Evolutionary conservation across 2,329 filamentous ascomycete genomes (phyloP), one percentile per base, ranked within the genome.

Genomic region (Clonostachys byssicola): DNA sequence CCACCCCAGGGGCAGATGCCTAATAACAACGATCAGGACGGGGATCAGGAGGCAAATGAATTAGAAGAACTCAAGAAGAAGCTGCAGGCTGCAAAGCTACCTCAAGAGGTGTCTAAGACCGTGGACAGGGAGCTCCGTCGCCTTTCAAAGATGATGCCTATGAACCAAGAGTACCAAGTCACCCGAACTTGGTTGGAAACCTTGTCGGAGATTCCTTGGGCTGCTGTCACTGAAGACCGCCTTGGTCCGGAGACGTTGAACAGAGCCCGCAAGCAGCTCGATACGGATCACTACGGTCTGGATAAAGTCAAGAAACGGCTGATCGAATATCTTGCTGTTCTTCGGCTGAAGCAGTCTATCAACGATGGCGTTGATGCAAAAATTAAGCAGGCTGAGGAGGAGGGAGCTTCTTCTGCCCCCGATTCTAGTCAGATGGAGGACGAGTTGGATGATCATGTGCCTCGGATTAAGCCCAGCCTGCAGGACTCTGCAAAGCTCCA

Each of bases 221-320:
- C 86, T 3, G 83, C 84, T 53, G 75, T 81, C 45, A 97, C 92
- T 0, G 85, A 94, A 51, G 92, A 97, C 60, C 84, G 90, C 34
- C 80, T 99, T 4, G 90, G 92, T 8, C 79, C 82, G 0, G 86
- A 90, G 10, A 96, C 92, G 1, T 66, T 97, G 48, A 76, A 80
- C 49, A 80, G 79, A 56, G 94, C 94, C 7, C 83, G 90, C 47
- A 89, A 91, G 68, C 94, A 97, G 65, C 79, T 99, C 6, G 91
- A 99, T 59, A 86, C 95, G 53, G 94, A 99, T 61, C 94, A 99
- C 65, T 97, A 97, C 57, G 94, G 94, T 0, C 74, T 99, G 13
- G 91, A 97, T 51, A 95, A 92, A 67, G 92, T 99, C 61, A 99
- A 99, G 81, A 96, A 96, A 77, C 81, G 94, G 40, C 69, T 99